Conservation (phyloP, 164 flowering plant species). For the Chimonanthus praecox region DNA sequence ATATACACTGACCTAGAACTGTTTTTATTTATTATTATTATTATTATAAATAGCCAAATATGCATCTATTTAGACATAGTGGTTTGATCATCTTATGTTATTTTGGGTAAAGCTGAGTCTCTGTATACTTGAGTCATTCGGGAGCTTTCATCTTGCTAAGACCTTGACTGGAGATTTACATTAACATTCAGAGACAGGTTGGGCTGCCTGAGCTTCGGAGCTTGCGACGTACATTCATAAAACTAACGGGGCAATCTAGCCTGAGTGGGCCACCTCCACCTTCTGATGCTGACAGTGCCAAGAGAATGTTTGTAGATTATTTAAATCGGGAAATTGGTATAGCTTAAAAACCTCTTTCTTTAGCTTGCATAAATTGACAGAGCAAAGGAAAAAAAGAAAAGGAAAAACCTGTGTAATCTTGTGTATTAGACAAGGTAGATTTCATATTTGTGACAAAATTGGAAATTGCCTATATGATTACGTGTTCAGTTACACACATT, state of each 20-base stretch:
- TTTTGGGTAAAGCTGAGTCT: not conserved
- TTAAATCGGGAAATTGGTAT: conserved; percentile 76
- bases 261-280: conserved; percentile 99
- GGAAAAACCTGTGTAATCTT: no score
- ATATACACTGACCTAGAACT: no score
- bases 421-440: no score
- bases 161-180: conserved; percentile 24
- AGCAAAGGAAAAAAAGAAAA: no score
- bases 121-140: not conserved
- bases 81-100: not conserved
- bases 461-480: no score
- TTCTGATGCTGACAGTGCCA: conserved; percentile 81
- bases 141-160: not conserved
- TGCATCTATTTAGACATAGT: not conserved
- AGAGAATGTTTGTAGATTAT: conserved; percentile 93
- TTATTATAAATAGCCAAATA: no score
- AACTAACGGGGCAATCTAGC: conserved; percentile 85
- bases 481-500: no score
- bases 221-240: conserved; percentile 75
- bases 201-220: conserved; percentile 90
- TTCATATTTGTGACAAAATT: no score
- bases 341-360: conserved; percentile 20
- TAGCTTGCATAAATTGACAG: no score
- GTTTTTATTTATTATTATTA: no score
- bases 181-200: conserved; percentile 55